A percentile compares a stretch with the other conserved stretches of the same genome.
Evolutionary conservation across 148 eudicot genomes (phyloP).

Genomic region (Diospyros lotus): DNA sequence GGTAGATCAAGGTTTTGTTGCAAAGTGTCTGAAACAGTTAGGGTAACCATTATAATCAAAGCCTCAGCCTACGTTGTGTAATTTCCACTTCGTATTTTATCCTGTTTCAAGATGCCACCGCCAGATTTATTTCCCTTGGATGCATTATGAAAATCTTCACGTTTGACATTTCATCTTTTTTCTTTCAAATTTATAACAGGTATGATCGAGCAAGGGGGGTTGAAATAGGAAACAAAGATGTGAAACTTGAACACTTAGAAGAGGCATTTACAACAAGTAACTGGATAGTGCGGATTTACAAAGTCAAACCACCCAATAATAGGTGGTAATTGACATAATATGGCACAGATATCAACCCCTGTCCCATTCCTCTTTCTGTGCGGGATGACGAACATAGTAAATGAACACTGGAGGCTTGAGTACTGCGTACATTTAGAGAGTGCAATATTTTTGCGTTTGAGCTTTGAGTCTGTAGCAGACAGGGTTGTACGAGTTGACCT

Average conservation of each 20-base stretch:
- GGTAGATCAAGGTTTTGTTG: too few relatives aligned
- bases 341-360: too few relatives aligned
- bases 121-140: background rate
- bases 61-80: background rate
- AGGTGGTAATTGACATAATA: slow-evolving; percentile 50
- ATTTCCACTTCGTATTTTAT: background rate
- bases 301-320: slow-evolving; percentile 96
- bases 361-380: too few relatives aligned
- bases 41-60: too few relatives aligned
- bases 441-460: slow-evolving; percentile 6
- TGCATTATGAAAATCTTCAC: background rate
- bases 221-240: slow-evolving; percentile 94
- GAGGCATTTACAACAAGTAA: slow-evolving; percentile 97
- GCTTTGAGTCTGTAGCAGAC: slow-evolving; percentile 11
- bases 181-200: slow-evolving; percentile 30
- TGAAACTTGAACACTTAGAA: slow-evolving; percentile 85
- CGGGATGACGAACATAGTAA: background rate
- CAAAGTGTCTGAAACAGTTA: too few relatives aligned
- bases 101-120: too few relatives aligned
- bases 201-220: slow-evolving; percentile 99
- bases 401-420: slow-evolving; percentile 1
- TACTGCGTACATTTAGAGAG: slow-evolving; percentile 10
- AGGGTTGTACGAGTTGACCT: slow-evolving; percentile 9
- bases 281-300: slow-evolving; percentile 97
- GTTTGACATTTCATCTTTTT: background rate